Evolutionary conservation across 2,329 filamentous ascomycete species (phyloP), one percentile per base, ranked within the genome.

Genomic region (Blumeriella jaapii): DNA sequence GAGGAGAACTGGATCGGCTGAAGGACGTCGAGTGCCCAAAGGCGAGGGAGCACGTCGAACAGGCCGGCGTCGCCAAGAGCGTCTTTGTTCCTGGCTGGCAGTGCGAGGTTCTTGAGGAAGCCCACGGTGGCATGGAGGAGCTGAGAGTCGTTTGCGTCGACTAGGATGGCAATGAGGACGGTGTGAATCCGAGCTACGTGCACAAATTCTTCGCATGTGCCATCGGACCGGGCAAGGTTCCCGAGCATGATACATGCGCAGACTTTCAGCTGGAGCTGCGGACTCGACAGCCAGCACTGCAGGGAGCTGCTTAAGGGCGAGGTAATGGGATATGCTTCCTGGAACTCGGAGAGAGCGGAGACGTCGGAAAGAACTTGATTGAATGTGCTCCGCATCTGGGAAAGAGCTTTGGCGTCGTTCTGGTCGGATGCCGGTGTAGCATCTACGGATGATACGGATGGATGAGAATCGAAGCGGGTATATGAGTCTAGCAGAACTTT

Each of bases 31-130:
- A 71, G 54, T 7, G 57, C 52, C 64, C 71, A 74, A 32, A 78
- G 59, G 1, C 64, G 62, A 0, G 74, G 71, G 1, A 78, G 59
- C 19, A 65, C 56, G 3, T 62, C 58, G 3, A 77, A 57, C 2
- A 77, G 55, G 1, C 56, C 55, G 3, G 58, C 52, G 4, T 56
- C 55, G 11, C 67, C 67, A 1, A 79, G 59, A 0, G 56, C 30
- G 2, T 60, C 42, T 51, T 75, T 78, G 55, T 78, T 78, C 16
- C 54, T 51, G 0, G 56, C 38, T 0, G 73, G 70, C 32, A 79
- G 71, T 16, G 74, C 69, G 6, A 79, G 65, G 51, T 79, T 79
- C 54, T 76, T 78, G 40, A 78, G 64, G 48, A 77, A 76, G 6
- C 71, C 68, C 12, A 79, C 59, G 2, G 62, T 59, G 1, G 71